Base-by-base conservation (phyloP, 2,329 filamentous ascomycete genomes). In the Penicillium sp. region DNA sequence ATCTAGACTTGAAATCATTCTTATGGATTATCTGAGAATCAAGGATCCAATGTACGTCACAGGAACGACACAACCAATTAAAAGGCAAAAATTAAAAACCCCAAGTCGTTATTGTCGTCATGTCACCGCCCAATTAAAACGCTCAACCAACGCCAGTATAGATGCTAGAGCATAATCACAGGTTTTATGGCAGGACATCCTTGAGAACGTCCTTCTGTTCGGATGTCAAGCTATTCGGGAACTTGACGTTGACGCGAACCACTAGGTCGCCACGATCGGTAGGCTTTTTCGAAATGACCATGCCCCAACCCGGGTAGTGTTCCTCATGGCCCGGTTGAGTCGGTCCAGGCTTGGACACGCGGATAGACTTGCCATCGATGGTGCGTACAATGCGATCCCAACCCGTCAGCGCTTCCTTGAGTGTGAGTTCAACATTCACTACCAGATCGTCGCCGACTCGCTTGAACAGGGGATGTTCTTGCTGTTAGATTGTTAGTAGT, bases 401-500 rank as follows among this genome's bases (percentile, higher is more conserved):
- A 41, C 92, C 92, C 0, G 89, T 95, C 30, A 98, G 69, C 1
- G 92, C 87, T 67, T 98, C 92, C 65, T 95, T 96, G 31, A 98
- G 79, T 17, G 83, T 80, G 35, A 98, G 74, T 6, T 89, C 84
- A 51, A 96, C 73, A 1, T 74, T 84, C 56, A 84, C 79, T 42
- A 85, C 72, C 30, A 98, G 72, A 56, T 96, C 85, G 66, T 96
- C 90, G 51, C 87, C 88, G 41, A 93, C 85, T 44, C 92, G 86
- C 42, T 76, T 82, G 69, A 86, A 94, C 29, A 87, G 74, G 1
- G 85, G 77, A 56, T 98, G 88, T 23, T 81, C 73, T 82, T 95
- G 95, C 85, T 94, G 52, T 49, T n/a, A 35, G 15, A 38, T 16
- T 45, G 68, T 77, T 67, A 74, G 71, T 45, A 41, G 32, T 30